Percentiles rank a stretch among this genome's conserved stretches.
These are phyloP conservation scores for Pythium insidiosum DNA, from an alignment of 352 stramenopile species.

Conservation along the genomic window DNA sequence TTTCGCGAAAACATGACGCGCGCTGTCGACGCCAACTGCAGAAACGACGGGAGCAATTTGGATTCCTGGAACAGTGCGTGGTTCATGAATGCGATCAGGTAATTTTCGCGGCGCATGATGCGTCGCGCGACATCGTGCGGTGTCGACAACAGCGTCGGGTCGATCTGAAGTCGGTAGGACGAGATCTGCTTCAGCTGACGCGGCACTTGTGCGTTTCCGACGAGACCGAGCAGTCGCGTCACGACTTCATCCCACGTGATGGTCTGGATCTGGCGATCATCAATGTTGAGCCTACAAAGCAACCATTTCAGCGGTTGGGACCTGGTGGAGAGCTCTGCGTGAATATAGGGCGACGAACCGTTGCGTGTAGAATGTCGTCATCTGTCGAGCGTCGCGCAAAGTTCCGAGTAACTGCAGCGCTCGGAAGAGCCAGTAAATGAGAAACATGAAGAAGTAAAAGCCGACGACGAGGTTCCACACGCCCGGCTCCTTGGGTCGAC, in stretches of 20 bases:
- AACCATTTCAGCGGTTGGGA: no score
- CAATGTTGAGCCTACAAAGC: conserved; percentile 76
- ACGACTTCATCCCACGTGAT: conserved; percentile 89
- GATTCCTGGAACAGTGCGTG: conserved; percentile 89
- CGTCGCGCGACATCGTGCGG: conserved; percentile 90
- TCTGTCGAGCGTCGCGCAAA: conserved; percentile 84
- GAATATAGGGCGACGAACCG: no score
- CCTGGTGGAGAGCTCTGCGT: no score
- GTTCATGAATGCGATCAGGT: conserved; percentile 97
- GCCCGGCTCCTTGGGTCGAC: conserved; percentile 40
- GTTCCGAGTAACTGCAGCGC: conserved; percentile 76
- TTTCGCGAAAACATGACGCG: conserved; percentile 84
- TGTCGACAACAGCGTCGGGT: conserved; percentile 62
- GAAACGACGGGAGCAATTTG: conserved; percentile 50
- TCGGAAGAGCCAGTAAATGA: conserved; percentile 88
- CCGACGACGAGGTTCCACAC: conserved; percentile 53
- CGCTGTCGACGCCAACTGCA: conserved; percentile 68
- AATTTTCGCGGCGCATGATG: conserved; percentile 99
- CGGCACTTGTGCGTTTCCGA: conserved; percentile 53
- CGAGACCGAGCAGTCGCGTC: conserved; percentile 68
- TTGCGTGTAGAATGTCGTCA: conserved; percentile 90
- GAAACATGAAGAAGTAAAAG: conserved; percentile 94
- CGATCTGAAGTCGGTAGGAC: conserved; percentile 75
- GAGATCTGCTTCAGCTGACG: conserved; percentile 83
- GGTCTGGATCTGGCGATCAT: conserved; percentile 74